phyloP scores from a whole-genome alignment of 1,284 basidiomycete genomes.

The Ceratobasidium sp. region DNA sequence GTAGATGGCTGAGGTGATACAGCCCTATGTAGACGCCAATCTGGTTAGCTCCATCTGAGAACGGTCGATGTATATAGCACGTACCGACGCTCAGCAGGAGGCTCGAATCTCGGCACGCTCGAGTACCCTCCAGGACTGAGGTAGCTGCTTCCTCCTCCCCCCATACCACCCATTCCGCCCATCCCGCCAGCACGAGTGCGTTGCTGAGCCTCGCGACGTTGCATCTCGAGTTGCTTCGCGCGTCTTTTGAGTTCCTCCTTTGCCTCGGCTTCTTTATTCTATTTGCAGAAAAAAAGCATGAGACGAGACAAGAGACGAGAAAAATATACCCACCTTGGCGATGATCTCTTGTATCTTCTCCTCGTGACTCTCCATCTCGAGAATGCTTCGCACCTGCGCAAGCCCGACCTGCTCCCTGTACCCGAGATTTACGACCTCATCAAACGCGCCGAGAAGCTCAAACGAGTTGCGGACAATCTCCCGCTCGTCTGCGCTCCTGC shows the following conservation, averaged over 20 bases:
- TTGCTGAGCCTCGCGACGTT: constrained; percentile 90
- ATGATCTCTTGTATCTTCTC: constrained; percentile 99
- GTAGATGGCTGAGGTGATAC: constrained; percentile 28
- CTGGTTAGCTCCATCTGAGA: background rate
- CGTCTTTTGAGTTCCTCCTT: constrained; percentile 99
- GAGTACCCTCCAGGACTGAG: constrained; percentile 70
- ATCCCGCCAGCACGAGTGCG: constrained; percentile 61
- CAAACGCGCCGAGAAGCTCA: constrained; percentile 93
- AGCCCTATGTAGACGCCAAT: background rate
- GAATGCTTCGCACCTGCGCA: constrained; percentile 87
- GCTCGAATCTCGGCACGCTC: constrained; percentile 73
- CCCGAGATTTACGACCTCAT: constrained; percentile 94
- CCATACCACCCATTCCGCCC: constrained; percentile 53
- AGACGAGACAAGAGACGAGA: constrained; percentile 13
- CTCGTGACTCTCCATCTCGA: constrained; percentile 99
- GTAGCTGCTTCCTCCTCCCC: constrained; percentile 59
- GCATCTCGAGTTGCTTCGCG: constrained; percentile 98
- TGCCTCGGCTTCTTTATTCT: constrained; percentile 99
- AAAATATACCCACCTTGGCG: constrained; percentile 68
- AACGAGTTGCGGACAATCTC: constrained; percentile 94
- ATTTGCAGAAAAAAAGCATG: constrained; percentile 28
- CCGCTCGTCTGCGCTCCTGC: constrained; percentile 84
- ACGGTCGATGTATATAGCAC: background rate
- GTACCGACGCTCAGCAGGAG: constrained; percentile 47
- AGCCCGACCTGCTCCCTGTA: constrained; percentile 94